These are phyloP conservation scores for Scheffersomyces parashehatae DNA, from an alignment of 1,139 yeast genomes.

Conservation along the genomic window DNA sequence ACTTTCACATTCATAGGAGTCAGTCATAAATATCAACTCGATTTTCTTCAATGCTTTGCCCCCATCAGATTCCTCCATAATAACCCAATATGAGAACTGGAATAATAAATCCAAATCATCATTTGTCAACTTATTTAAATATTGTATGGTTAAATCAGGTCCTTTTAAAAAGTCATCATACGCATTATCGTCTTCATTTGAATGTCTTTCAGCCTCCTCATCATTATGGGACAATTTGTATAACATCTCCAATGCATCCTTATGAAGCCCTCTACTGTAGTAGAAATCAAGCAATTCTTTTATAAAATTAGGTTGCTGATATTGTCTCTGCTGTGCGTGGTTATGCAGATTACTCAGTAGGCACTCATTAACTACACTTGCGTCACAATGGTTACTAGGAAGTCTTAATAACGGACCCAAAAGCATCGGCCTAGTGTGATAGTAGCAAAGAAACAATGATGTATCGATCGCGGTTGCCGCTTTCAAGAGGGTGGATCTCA, in stretches of 20 bases:
- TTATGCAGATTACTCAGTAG: slow-evolving; percentile 38
- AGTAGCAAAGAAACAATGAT: slow-evolving; percentile 72
- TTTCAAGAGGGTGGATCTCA: slow-evolving; percentile 17
- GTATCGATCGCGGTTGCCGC: slow-evolving; percentile 69
- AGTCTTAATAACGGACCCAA: slow-evolving; percentile 82
- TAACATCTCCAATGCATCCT: slow-evolving; percentile 66
- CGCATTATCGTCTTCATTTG: slow-evolving; percentile 19
- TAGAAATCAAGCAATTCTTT: slow-evolving; percentile 81
- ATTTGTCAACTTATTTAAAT: slow-evolving; percentile 61
- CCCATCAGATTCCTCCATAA: slow-evolving; percentile 24
- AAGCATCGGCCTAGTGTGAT: slow-evolving; percentile 64
- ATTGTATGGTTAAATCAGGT: slow-evolving; percentile 57
- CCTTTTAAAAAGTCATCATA: slow-evolving; percentile 36
- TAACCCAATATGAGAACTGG: slow-evolving; percentile 58
- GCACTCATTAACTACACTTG: slow-evolving; percentile 57
- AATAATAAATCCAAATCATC: slow-evolving; percentile 56
- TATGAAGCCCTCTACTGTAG: slow-evolving; percentile 61
- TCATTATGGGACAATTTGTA: slow-evolving; percentile 33
- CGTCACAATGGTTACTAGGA: slow-evolving; percentile 69
- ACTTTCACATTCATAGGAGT: slow-evolving; percentile 61
- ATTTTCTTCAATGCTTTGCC: slow-evolving; percentile 36
- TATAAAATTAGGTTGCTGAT: slow-evolving; percentile 48
- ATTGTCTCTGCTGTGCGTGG: slow-evolving; percentile 18
- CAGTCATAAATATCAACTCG: slow-evolving; percentile 64
- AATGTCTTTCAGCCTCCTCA: slow-evolving; percentile 4